Evolutionary conservation across 768 basidiomycete genomes (phyloP).

Genomic region (Lentinula detonsa): DNA sequence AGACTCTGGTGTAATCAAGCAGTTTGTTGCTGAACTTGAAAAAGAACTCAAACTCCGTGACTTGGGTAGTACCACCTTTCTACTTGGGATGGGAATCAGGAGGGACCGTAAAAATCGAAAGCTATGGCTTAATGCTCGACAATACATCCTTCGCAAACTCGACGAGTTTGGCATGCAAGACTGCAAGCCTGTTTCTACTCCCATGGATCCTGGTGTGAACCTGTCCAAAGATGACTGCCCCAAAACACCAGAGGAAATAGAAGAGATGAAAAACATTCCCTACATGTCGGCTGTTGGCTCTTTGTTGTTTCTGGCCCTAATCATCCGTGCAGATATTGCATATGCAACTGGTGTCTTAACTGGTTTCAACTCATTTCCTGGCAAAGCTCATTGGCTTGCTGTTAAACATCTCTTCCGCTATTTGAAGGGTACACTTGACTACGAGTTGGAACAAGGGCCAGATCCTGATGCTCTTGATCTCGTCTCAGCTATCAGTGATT

Average conservation of each 20-base stretch:
- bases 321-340: constrained; percentile 23
- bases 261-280: constrained; percentile 14
- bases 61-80: too few relatives aligned
- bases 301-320: constrained; percentile 21
- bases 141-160: too few relatives aligned
- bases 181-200: too few relatives aligned
- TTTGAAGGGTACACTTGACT: constrained; percentile 16
- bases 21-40: too few relatives aligned
- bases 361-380: constrained; percentile 17
- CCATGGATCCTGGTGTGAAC: not conserved
- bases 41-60: too few relatives aligned
- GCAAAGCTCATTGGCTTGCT: constrained; percentile 18
- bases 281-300: constrained; percentile 20
- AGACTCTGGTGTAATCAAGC: too few relatives aligned
- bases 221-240: constrained; percentile 7
- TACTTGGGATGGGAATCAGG: too few relatives aligned
- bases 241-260: not conserved
- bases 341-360: constrained; percentile 20
- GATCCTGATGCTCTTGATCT: too few relatives aligned
- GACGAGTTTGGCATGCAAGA: too few relatives aligned
- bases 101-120: too few relatives aligned
- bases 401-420: constrained; percentile 18
- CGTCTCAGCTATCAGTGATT: too few relatives aligned
- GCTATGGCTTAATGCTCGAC: too few relatives aligned
- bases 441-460: not conserved